phyloP scores from a whole-genome alignment of 2,329 filamentous ascomycete species.

The Sporothrix protearum region DNA sequence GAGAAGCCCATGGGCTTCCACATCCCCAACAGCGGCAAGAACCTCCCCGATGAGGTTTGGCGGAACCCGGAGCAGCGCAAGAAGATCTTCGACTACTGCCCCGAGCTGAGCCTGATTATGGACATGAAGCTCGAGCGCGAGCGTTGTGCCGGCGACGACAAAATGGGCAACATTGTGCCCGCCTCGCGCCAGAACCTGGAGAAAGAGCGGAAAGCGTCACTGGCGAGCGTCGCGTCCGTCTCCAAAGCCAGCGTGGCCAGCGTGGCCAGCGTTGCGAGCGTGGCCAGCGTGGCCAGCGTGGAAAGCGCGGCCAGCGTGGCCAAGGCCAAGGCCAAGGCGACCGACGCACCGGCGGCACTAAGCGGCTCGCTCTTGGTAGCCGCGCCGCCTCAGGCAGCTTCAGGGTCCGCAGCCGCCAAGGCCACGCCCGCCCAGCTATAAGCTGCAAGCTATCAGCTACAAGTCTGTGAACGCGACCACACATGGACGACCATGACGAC shows the following conservation, averaged over 20 bases:
- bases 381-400: background rate
- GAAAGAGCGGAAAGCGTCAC: background rate
- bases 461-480: background rate
- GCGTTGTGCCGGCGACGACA: constrained; percentile 41
- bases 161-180: constrained; percentile 31
- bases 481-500: background rate
- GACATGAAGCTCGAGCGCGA: constrained; percentile 54
- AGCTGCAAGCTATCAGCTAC: too few relatives aligned
- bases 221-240: constrained; percentile 10
- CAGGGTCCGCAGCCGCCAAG: background rate
- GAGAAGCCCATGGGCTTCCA: constrained; percentile 55
- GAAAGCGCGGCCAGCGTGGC: background rate
- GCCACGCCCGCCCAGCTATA: background rate
- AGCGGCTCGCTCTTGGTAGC: background rate
- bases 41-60: constrained; percentile 47
- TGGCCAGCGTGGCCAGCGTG: background rate
- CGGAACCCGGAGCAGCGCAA: constrained; percentile 42
- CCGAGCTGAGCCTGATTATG: constrained; percentile 53
- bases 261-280: constrained; percentile 15
- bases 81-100: constrained; percentile 54
- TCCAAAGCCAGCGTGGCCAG: constrained; percentile 7
- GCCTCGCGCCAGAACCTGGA: constrained; percentile 13
- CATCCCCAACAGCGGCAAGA: constrained; percentile 43
- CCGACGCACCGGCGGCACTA: background rate
- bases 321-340: background rate